Evolutionary conservation across 1,284 basidiomycete species (phyloP).

Genomic region (Boletus sp.): DNA sequence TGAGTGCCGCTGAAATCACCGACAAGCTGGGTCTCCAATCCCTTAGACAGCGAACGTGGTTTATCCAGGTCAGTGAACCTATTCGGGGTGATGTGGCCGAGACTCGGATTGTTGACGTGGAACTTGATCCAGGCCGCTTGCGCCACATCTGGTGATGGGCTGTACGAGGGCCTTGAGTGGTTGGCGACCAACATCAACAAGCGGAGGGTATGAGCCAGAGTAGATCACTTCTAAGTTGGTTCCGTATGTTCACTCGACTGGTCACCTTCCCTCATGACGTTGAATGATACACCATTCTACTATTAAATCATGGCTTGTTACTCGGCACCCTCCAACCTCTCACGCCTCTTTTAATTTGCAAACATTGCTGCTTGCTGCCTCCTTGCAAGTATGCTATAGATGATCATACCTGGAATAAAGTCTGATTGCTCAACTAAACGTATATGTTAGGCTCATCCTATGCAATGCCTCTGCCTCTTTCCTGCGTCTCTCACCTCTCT

Average conservation of each 20-base stretch:
- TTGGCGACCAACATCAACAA: slow-evolving; percentile 82
- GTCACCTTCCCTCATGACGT: slow-evolving; percentile 42
- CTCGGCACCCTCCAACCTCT: slow-evolving; percentile 22
- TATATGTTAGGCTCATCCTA: slow-evolving; percentile 33
- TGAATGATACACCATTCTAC: slow-evolving; percentile 34
- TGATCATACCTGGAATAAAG: slow-evolving; percentile 16
- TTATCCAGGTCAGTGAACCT: slow-evolving; percentile 78
- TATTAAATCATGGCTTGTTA: slow-evolving; percentile 28
- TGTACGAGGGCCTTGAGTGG: slow-evolving; percentile 99
- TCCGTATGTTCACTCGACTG: slow-evolving; percentile 46
- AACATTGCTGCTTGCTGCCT: slow-evolving; percentile 1
- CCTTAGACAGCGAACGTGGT: slow-evolving; percentile 96
- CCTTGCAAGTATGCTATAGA: slow-evolving; percentile 22
- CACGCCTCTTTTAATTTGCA: not conserved
- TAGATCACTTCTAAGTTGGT: slow-evolving; percentile 38
- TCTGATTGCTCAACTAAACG: slow-evolving; percentile 1
- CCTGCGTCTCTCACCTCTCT: slow-evolving; percentile 65
- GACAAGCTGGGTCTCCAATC: slow-evolving; percentile 99
- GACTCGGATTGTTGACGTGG: slow-evolving; percentile 20
- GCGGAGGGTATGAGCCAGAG: slow-evolving; percentile 58
- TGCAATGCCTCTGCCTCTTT: slow-evolving; percentile 79
- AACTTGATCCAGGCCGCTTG: slow-evolving; percentile 75
- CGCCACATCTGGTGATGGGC: slow-evolving; percentile 97
- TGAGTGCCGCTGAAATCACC: slow-evolving; percentile 99
- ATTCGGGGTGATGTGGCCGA: not conserved